phyloP scores from a whole-genome alignment of 306 rosid species.

The Corylus americana region DNA sequence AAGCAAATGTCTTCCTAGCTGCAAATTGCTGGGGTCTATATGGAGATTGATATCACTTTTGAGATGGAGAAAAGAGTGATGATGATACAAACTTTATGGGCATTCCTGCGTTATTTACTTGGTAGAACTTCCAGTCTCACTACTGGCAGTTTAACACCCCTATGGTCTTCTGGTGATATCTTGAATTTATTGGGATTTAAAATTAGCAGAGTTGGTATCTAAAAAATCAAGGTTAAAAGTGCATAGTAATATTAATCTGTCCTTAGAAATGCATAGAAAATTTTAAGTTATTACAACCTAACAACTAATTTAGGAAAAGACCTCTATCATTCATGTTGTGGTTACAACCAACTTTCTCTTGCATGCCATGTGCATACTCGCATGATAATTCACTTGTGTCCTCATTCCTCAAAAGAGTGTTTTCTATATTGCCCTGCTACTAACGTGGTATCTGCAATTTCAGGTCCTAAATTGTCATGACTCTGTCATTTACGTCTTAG shows the following conservation, averaged over 20 bases:
- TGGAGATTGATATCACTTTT: neutral
- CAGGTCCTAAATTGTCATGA: conserved; percentile 97
- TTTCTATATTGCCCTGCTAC: neutral
- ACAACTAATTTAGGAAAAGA: neutral
- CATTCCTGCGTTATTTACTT: neutral
- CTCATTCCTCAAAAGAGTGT: neutral
- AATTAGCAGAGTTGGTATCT: neutral
- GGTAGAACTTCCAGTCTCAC: neutral
- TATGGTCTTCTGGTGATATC: neutral
- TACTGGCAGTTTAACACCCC: neutral
- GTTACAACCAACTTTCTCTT: conserved; percentile 1
- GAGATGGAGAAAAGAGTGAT: neutral
- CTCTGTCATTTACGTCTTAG: conserved; percentile 74
- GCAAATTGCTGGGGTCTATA: neutral
- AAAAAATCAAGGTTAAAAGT: neutral
- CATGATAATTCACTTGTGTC: neutral
- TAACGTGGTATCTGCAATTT: conserved; percentile 24
- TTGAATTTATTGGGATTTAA: neutral
- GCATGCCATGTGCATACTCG: neutral
- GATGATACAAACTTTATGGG: neutral
- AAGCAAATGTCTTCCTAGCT: neutral
- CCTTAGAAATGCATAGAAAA: neutral
- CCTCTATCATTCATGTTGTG: neutral
- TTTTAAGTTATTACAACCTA: neutral
- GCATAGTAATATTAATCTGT: neutral